phyloP scores from a whole-genome alignment of 176 grass and related monocot genomes.

The Bonia amplexicaulis region DNA sequence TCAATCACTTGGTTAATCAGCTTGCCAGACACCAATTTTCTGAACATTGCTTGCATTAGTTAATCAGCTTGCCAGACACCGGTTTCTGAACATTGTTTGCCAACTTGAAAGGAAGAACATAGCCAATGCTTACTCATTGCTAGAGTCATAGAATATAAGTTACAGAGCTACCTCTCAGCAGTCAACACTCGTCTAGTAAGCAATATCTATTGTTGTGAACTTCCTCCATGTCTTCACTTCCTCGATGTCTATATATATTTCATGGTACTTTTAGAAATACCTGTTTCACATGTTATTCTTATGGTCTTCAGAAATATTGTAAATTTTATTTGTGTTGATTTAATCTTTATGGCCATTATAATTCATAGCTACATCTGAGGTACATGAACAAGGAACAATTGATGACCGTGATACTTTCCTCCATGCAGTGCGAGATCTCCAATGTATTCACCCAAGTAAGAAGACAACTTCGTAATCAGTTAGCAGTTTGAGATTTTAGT shows the following conservation, averaged over 20 bases:
- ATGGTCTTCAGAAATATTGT: neutral
- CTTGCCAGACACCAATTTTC: too few species aligned
- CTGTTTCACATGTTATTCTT: neutral
- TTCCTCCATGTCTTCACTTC: neutral
- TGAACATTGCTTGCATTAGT: slow-evolving; percentile 24
- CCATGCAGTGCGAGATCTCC: slow-evolving; percentile 78
- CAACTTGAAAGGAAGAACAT: slow-evolving; percentile 89
- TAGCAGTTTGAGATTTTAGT: slow-evolving; percentile 5
- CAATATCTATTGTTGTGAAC: neutral
- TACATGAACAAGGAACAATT: slow-evolving; percentile 80
- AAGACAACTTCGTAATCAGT: neutral
- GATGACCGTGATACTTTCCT: slow-evolving; percentile 94
- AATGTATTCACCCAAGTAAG: slow-evolving; percentile 93
- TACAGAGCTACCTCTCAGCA: slow-evolving; percentile 81
- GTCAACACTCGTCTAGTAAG: slow-evolving; percentile 74
- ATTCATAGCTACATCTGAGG: slow-evolving; percentile 72
- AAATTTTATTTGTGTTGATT: slow-evolving; percentile 14
- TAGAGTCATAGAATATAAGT: slow-evolving; percentile 89
- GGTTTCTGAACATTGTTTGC: slow-evolving; percentile 90
- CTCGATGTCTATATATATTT: neutral
- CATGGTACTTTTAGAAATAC: neutral
- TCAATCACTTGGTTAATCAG: slow-evolving; percentile 42
- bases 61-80: slow-evolving; percentile 94
- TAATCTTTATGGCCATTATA: slow-evolving; percentile 59
- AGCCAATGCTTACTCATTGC: slow-evolving; percentile 61